Evolutionary conservation across 106 monocot species (phyloP).

Genomic region (Allium sativum): DNA sequence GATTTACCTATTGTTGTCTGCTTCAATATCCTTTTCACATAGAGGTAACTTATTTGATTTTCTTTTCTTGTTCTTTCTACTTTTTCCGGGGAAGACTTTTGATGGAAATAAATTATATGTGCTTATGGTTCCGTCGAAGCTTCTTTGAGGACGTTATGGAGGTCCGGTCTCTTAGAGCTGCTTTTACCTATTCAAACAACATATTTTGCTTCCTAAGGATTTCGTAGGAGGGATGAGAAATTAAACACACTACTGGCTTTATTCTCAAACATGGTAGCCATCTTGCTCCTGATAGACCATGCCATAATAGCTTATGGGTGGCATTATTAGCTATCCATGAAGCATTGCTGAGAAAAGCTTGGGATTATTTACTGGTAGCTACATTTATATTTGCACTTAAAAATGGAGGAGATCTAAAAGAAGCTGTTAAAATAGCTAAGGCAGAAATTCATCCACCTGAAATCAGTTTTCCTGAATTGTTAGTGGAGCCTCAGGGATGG

Average conservation of each 20-base stretch:
- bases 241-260: conserved; percentile 89
- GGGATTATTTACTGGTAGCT: conserved; percentile 63
- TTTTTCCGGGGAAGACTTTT: conserved; percentile 63
- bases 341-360: conserved; percentile 40
- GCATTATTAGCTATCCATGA: conserved; percentile 83
- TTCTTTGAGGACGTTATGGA: conserved; percentile 91
- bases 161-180: conserved; percentile 81
- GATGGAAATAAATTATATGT: conserved; percentile 98
- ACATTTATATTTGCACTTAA: conserved; percentile 68
- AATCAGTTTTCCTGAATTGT: conserved; percentile 46
- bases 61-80: background rate
- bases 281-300: no score
- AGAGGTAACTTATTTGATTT: background rate
- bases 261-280: background rate
- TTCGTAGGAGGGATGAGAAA: conserved; percentile 65
- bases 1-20: background rate
- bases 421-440: conserved; percentile 59
- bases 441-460: conserved; percentile 34
- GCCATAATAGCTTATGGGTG: conserved; percentile 40
- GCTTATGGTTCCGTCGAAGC: conserved; percentile 89
- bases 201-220: conserved; percentile 85
- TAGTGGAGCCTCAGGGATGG: conserved; percentile 31
- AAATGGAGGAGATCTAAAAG: conserved; percentile 71
- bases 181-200: conserved; percentile 91
- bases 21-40: no score